A percentile compares a stretch with the other conserved stretches of the same genome.
These are phyloP conservation scores for Gynostemma pentaphyllum DNA, from an alignment of 306 rosid genomes.

Conservation along the genomic window DNA sequence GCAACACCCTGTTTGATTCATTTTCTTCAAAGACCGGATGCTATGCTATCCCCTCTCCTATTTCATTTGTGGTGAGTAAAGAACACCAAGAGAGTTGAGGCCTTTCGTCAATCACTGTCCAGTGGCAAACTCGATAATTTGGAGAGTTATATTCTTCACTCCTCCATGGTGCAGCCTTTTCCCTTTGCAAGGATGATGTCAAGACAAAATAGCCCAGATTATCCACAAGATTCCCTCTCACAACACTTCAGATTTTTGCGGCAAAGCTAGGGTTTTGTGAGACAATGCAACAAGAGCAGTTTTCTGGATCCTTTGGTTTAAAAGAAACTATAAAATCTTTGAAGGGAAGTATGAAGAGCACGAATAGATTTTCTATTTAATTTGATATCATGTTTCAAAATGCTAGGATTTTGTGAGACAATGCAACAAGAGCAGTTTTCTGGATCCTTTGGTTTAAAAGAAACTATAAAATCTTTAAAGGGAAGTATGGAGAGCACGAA, in stretches of 20 bases:
- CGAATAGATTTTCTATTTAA: too few relatives aligned
- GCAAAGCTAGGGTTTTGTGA: background rate
- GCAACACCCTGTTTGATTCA: background rate
- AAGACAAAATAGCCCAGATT: background rate
- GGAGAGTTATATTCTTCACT: background rate
- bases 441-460: background rate
- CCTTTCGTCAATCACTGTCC: background rate
- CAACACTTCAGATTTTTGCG: too few relatives aligned
- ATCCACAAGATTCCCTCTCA: too few relatives aligned
- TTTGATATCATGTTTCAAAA: background rate
- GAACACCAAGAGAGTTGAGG: background rate
- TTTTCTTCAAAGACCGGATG: background rate
- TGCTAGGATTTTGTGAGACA: background rate
- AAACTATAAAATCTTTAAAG: background rate
- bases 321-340: background rate
- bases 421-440: background rate
- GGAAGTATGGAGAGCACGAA: background rate
- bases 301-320: background rate
- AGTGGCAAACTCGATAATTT: background rate
- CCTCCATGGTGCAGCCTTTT: background rate
- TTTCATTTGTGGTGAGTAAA: background rate
- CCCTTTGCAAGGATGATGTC: background rate
- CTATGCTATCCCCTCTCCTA: background rate
- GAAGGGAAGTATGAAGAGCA: background rate
- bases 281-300: background rate